Evolutionary conservation across 768 basidiomycete species (phyloP).

Genomic region (Scleroderma bovista): DNA sequence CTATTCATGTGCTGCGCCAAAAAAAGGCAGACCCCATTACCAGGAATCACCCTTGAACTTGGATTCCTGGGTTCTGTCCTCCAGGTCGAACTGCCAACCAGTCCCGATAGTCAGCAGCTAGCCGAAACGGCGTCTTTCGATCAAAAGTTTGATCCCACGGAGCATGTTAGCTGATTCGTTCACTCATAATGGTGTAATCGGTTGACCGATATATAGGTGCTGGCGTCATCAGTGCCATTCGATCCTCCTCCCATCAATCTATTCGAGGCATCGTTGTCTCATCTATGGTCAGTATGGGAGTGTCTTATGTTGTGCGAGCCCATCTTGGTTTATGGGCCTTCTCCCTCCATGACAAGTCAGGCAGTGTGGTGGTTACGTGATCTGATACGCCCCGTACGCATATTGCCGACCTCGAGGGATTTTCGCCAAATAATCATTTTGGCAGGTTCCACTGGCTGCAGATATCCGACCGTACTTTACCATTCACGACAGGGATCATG

Average conservation of each 20-base stretch:
- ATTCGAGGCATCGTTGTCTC: conserved; percentile 59
- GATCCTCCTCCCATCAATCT: conserved; percentile 51
- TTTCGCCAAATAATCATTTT: background rate
- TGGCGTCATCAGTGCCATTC: conserved; percentile 59
- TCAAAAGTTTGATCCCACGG: conserved; percentile 46
- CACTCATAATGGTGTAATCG: background rate
- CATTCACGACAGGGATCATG: conserved; percentile 87
- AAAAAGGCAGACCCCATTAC: conserved; percentile 70
- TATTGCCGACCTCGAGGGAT: background rate
- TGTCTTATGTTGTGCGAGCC: conserved; percentile 89
- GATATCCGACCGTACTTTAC: conserved; percentile 95
- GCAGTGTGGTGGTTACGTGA: conserved; percentile 92
- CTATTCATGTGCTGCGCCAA: conserved; percentile 30
- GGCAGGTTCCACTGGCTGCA: conserved; percentile 72
- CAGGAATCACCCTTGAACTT: conserved; percentile 66
- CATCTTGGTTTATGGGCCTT: conserved; percentile 73
- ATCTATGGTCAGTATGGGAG: conserved; percentile 90
- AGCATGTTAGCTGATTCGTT: conserved; percentile 36
- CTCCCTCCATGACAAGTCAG: conserved; percentile 78
- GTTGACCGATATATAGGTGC: conserved; percentile 41
- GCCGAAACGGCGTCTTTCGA: conserved; percentile 46
- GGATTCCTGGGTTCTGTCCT: conserved; percentile 80
- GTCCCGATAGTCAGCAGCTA: conserved; percentile 68
- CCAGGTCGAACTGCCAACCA: conserved; percentile 64
- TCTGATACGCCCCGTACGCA: conserved; percentile 70